Percentiles rank a stretch among this genome's conserved stretches.
These are phyloP conservation scores for Huntiella bhutanensis DNA, from an alignment of 2,329 filamentous ascomycete genomes.

Conservation along the genomic window DNA sequence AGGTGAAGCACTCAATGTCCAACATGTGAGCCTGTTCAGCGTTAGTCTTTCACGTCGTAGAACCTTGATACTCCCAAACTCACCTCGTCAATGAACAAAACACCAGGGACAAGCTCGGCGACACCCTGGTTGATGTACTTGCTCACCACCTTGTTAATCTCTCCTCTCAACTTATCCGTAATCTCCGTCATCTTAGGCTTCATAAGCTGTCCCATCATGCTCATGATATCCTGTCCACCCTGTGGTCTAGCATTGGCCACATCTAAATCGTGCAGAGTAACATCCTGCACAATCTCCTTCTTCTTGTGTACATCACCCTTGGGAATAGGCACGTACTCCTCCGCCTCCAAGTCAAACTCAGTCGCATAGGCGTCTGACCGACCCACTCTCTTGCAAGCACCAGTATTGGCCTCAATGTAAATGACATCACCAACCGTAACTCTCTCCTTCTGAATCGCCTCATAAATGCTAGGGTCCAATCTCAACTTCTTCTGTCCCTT, in stretches of 20 bases:
- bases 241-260: conserved; percentile 89
- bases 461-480: conserved; percentile 94
- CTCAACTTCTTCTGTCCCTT: conserved; percentile 96
- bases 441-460: conserved; percentile 95
- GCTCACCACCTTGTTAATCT: conserved; percentile 99
- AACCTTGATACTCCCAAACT: conserved; percentile 11
- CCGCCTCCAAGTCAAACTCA: conserved; percentile 94
- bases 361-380: conserved; percentile 93
- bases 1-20: conserved; percentile 97
- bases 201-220: conserved; percentile 99
- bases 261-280: conserved; percentile 90
- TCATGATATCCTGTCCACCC: conserved; percentile 98
- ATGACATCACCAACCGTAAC: conserved; percentile 93
- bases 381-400: conserved; percentile 91
- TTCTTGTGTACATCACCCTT: conserved; percentile 99
- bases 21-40: conserved; percentile 72
- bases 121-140: conserved; percentile 98
- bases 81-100: conserved; percentile 97
- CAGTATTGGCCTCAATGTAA: conserved; percentile 98
- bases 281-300: conserved; percentile 98
- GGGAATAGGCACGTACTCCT: conserved; percentile 96
- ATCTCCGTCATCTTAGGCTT: conserved; percentile 99
- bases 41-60: not conserved
- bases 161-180: conserved; percentile 82
- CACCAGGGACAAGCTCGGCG: conserved; percentile 91